Percentiles rank a stretch among this genome's conserved stretches.
These are phyloP conservation scores for Circinella umbellata DNA, from an alignment of 371 early-diverging fungal genomes.

Conservation along the genomic window DNA sequence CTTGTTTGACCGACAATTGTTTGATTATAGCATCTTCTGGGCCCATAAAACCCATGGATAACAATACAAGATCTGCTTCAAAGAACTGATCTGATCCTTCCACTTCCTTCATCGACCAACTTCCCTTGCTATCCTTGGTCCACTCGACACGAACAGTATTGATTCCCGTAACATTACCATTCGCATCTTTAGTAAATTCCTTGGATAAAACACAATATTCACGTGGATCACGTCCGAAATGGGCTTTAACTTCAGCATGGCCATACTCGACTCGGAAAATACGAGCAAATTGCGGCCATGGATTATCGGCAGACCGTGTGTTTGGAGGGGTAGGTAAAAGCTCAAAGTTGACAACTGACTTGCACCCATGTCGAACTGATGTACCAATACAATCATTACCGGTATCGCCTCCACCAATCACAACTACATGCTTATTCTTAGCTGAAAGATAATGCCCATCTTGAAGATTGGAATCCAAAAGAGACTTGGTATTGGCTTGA, in stretches of 20 bases:
- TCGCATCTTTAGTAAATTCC: conserved; percentile 84
- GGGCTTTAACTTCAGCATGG: conserved; percentile 86
- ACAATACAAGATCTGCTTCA: conserved; percentile 86
- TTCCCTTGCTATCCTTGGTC: conserved; percentile 77
- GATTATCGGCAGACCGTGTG: conserved; percentile 84
- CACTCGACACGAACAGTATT: conserved; percentile 95
- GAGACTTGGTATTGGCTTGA: conserved; percentile 85
- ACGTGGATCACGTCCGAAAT: conserved; percentile 92
- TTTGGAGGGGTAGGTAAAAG: conserved; percentile 90
- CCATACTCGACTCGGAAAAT: conserved; percentile 95
- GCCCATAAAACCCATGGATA: conserved; percentile 96
- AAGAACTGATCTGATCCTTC: conserved; percentile 82
- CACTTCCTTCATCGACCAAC: conserved; percentile 89
- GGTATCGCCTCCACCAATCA: conserved; percentile 98
- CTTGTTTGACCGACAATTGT: conserved; percentile 78
- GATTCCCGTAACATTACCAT: conserved; percentile 84
- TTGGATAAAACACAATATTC: conserved; percentile 91
- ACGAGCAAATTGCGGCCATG: conserved; percentile 96
- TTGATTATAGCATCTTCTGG: conserved; percentile 86
- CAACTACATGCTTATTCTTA: conserved; percentile 90
- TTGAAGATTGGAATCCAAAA: conserved; percentile 76
- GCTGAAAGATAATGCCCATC: conserved; percentile 84
- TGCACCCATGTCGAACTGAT: conserved; percentile 92
- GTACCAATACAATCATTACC: conserved; percentile 97
- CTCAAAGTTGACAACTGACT: conserved; percentile 93